Base-by-base conservation (phyloP, 176 grass and related monocot genomes). In the Carex myosuroides region DNA sequence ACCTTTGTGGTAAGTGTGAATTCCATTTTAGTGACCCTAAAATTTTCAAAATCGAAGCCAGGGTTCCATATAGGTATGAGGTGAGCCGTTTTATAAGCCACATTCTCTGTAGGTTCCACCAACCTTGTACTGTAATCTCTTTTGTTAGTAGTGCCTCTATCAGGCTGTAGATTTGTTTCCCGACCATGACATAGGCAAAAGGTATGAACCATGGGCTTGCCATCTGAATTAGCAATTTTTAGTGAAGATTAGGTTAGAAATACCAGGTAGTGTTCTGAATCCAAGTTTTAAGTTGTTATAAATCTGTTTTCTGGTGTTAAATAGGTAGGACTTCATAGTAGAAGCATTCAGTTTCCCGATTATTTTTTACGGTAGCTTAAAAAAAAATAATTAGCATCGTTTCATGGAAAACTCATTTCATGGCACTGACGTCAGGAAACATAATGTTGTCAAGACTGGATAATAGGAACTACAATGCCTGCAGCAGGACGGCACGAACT, bases 31-130 rank as follows among this genome's bases (percentile, higher is more conserved):
- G 81, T 85, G 3, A 92, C 54, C 86, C 86, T 70, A 92, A n/a
- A 39, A 94, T 3, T 29, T 86, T 91, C 9, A 85, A 18, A 50
- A 89, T n/a, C n/a, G 70, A 69, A 26, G 85, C 87, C 65, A 87
- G 79, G 67, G 13, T 4, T 22, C 67, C 85, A 35, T 80, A 94
- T 18, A 94, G 87, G n/a, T 91, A 97, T 0, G 92, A 92, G 64
- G 87, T 92, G 82, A 86, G 83, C 88, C 90, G 91, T 83, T 8
- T 90, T 26, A 97, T 46, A 13, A 97, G 8, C 94, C 86, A 90
- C 85, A 89, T 90, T 37, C 90, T 84, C 52, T 94, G 92, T 54
- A 77, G 80, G 59, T 94, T 26, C 26, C 92, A 94, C 90, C 90
- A 94, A n/a, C 86, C 90, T 81, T 50, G 80, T 55, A 90, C 68